Evolutionary conservation across 2,329 filamentous ascomycete species (phyloP), one percentile per base, ranked within the genome.

Genomic region (Cryphonectria parasitica): DNA sequence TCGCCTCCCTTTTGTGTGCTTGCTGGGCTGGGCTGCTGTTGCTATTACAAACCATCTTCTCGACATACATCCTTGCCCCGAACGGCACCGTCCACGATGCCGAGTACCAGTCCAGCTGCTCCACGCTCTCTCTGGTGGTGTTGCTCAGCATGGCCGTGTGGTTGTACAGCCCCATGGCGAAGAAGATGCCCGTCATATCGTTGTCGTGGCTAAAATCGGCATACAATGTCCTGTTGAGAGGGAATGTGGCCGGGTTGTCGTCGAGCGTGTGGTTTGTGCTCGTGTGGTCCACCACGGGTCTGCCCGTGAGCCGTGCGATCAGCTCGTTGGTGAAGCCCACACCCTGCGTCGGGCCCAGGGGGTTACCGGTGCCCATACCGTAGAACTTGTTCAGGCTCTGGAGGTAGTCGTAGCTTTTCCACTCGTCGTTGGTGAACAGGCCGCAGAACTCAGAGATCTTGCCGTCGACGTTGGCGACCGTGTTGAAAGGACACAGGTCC

Each of bases 131-230:
- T 43, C 36, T 88, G 79, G 82, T 83, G 3, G 82, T 83, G 34
- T 84, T 85, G 2, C 86, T 84, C 34, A 91, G 81, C 15, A 85
- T 82, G 19, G 78, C 76, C 0, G 89, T 93, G 60, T 80, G 81
- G 74, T 94, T 92, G 81, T 94, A 97, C 36, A 97, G 82, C 0
- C 94, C 92, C 73, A 98, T 78, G 0, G 94, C 93, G 6, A 89
- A 89, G 77, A 92, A 92, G 8, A 97, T 89, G 10, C 87, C 87
- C 41, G 88, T 89, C 89, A 98, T 94, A 77, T 92, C 90, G 79
- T 97, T 97, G 80, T 98, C 95, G 80, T 98, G 95, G 73, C 90
- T 93, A 78, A 98, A 97, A 80, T 98, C 95, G 0, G 93, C 94
- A 77, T 97, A 98, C 1, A 97, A 81, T 15, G 82, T 82, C 60